A percentile compares a stretch with the other conserved stretches of the same genome.
phyloP scores from a whole-genome alignment of 2,329 filamentous ascomycete genomes.

The Fusarium longipes region DNA sequence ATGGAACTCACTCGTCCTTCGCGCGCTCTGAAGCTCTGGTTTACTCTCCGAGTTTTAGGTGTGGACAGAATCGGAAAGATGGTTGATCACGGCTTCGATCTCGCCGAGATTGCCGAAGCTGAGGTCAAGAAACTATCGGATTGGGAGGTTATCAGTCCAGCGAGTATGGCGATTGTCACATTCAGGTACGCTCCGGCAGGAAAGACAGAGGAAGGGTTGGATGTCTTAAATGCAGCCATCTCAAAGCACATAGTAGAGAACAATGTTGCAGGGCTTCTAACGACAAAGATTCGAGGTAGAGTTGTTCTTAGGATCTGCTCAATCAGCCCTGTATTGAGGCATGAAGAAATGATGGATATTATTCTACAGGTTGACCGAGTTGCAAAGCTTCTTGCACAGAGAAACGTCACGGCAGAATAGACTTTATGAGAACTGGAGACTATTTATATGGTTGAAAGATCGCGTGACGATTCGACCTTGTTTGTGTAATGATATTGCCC shows the following conservation, averaged over 20 bases:
- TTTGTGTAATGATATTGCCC: too few relatives aligned
- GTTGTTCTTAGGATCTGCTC: slow-evolving; percentile 18
- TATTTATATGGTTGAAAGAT: background rate
- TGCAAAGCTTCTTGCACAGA: background rate
- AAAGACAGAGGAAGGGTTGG: background rate
- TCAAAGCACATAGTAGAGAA: background rate
- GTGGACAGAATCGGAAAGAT: slow-evolving; percentile 4
- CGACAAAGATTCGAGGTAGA: slow-evolving; percentile 1
- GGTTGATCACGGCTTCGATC: slow-evolving; percentile 5
- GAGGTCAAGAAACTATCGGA: background rate
- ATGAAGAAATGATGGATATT: slow-evolving; percentile 1
- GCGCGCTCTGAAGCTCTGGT: slow-evolving; percentile 15
- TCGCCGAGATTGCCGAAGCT: background rate
- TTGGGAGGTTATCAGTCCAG: slow-evolving; percentile 17
- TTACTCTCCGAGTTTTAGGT: slow-evolving; percentile 11
- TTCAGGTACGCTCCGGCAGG: slow-evolving; percentile 3
- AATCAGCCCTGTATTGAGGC: slow-evolving; percentile 1
- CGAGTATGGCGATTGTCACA: slow-evolving; percentile 21
- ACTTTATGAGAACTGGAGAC: too few relatives aligned
- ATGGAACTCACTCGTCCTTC: slow-evolving; percentile 16
- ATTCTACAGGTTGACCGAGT: background rate
- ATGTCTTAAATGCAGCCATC: slow-evolving; percentile 1
- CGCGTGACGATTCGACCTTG: too few relatives aligned
- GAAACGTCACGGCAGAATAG: background rate
- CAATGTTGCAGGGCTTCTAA: background rate